Evolutionary conservation across 2,329 filamentous ascomycete genomes (phyloP), one percentile per base, ranked within the genome.

Genomic region (Aspergillus sp.): DNA sequence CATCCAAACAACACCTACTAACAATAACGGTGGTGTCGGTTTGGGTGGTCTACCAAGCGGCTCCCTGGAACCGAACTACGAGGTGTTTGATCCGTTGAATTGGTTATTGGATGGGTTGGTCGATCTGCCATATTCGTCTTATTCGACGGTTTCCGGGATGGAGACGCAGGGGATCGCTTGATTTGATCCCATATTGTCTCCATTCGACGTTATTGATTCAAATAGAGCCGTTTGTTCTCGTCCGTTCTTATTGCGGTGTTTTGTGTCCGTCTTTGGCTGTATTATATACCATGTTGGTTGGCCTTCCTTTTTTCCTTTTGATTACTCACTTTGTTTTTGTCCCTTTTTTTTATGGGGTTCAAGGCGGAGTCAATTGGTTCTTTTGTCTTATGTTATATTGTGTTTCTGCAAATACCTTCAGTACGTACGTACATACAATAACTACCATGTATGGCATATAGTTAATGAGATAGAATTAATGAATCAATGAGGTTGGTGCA

Each of bases 101-200:
- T 96, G 90, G 90, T 88, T 94, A 74, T 73, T 96, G 50, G 90
- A 96, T 64, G 87, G 87, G 9, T 74, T 91, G 32, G 75, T 93
- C 50, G 86, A 90, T 62, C 85, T 91, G 62, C 87, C 86, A 53
- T 89, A 84, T 61, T 77, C 74, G 7, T 83, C 79, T 57, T 73
- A 76, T 33, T 79, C 76, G 34, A 79, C 83, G 50, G 62, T 74
- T 48, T 69, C 72, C 30, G 73, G 72, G 3, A 59, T 76, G 48
- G 73, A 75, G 51, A 52, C 66, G 7, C 63, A 66, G 48, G 62
- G 65, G 7, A 65, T 70, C 49, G 59, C 58, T 47, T 69, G 59
- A 50, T 42, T 39, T 29, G 29, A 48, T 29, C 44, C 32, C 40
- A 5, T 55, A 56, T 55, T 56, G 55, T 51, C 47, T 44, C 50